phyloP scores from a whole-genome alignment of 2,329 filamentous ascomycete genomes.

The Fusarium scirpi region DNA sequence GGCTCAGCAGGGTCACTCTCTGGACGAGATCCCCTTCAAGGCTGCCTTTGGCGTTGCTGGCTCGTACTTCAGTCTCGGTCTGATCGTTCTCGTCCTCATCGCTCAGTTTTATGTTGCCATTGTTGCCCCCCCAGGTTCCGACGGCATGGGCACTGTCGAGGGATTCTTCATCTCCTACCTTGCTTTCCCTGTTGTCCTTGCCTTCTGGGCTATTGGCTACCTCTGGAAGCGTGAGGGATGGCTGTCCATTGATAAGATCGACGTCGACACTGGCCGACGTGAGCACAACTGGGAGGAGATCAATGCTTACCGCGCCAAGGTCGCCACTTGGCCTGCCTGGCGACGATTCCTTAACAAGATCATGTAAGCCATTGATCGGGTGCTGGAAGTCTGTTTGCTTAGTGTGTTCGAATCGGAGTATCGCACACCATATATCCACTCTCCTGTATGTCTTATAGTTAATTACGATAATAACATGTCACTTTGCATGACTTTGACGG shows the following conservation, averaged over 20 bases:
- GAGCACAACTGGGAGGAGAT: conserved; percentile 75
- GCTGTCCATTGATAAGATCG: conserved; percentile 70
- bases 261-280: conserved; percentile 74
- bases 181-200: conserved; percentile 65
- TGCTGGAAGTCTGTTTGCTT: not conserved
- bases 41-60: conserved; percentile 71
- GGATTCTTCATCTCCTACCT: conserved; percentile 69
- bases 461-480: conserved; percentile 41
- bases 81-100: conserved; percentile 67
- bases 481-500: conserved; percentile 6
- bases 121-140: conserved; percentile 49
- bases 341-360: conserved; percentile 54
- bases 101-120: conserved; percentile 69
- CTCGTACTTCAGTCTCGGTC: conserved; percentile 70
- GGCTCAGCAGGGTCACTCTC: conserved; percentile 67
- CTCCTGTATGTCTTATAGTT: conserved; percentile 32
- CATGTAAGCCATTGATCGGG: conserved; percentile 49
- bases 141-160: conserved; percentile 56
- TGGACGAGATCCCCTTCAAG: conserved; percentile 76
- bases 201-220: conserved; percentile 70
- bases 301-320: conserved; percentile 63
- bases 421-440: conserved; percentile 4
- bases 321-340: conserved; percentile 66
- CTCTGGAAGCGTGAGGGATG: conserved; percentile 75
- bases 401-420: not conserved